Conservation (phyloP, 140 eudicot species). For the Cichorium intybus region DNA sequence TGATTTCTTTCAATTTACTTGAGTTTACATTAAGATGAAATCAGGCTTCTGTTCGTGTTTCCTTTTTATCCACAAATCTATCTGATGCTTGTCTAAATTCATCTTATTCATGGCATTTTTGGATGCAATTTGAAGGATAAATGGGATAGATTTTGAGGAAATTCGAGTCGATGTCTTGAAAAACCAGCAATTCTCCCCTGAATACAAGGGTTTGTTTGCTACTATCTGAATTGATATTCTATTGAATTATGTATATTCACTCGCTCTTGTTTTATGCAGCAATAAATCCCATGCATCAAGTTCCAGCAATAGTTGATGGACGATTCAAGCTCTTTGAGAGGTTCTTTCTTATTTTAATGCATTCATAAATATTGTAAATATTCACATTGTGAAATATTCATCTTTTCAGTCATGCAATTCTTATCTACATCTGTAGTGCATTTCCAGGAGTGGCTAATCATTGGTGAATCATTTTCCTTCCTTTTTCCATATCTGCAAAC, state of each 20-base stretch:
- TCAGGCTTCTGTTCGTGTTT: too few relatives aligned
- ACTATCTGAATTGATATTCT: conserved; percentile 8
- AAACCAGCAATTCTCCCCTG: conserved; percentile 54
- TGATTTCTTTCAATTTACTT: too few relatives aligned
- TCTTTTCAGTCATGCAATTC: conserved; percentile 68
- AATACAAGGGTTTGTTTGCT: conserved; percentile 51
- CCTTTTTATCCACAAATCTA: neutral
- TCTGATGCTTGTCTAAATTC: neutral
- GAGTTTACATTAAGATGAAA: too few relatives aligned
- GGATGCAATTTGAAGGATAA: conserved; percentile 27
- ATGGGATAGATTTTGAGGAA: conserved; percentile 84
- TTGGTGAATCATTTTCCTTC: conserved; percentile 49
- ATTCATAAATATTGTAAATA: too few relatives aligned
- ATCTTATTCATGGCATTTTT: neutral
- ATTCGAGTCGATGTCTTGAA: conserved; percentile 37
- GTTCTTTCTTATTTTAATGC: conserved; percentile 36
- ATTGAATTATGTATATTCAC: neutral
- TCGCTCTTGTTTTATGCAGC: conserved; percentile 39
- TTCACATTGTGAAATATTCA: too few relatives aligned
- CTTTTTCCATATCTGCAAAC: neutral
- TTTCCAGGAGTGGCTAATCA: conserved; percentile 75
- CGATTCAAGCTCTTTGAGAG: conserved; percentile 82
- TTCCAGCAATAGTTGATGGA: conserved; percentile 82
- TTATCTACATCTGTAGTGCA: conserved; percentile 54
- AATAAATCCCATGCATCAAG: conserved; percentile 66